Percentiles rank a stretch among this genome's conserved stretches.
phyloP scores from a whole-genome alignment of 2,329 filamentous ascomycete species.

The Hypocrella siamensis region DNA sequence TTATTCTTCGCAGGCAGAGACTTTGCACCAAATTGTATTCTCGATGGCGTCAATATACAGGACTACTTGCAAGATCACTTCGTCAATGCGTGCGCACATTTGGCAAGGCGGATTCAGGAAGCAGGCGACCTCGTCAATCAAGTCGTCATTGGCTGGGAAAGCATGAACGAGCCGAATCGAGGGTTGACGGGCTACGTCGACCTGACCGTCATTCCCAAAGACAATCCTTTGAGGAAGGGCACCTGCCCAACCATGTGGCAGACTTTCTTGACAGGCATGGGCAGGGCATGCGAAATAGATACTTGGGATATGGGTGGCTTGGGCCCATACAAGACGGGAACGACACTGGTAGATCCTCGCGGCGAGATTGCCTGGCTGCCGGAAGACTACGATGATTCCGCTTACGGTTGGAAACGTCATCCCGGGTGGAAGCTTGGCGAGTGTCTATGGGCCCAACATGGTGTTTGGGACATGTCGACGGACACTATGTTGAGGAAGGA shows the following conservation, averaged over 20 bases:
- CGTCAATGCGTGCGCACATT: conserved; percentile 59
- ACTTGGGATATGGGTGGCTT: conserved; percentile 89
- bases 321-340: conserved; percentile 80
- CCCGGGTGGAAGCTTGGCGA: conserved; percentile 83
- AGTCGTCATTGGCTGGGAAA: conserved; percentile 90
- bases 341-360: conserved; percentile 70
- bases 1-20: conserved; percentile 83
- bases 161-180: conserved; percentile 84
- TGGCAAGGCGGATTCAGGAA: conserved; percentile 74
- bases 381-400: conserved; percentile 65
- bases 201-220: conserved; percentile 63
- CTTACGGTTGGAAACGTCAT: conserved; percentile 83
- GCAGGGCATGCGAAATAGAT: conserved; percentile 75
- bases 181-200: conserved; percentile 76
- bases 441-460: conserved; percentile 93
- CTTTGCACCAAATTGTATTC: conserved; percentile 91
- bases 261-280: conserved; percentile 79
- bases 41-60: conserved; percentile 89
- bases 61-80: conserved; percentile 88
- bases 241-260: conserved; percentile 92
- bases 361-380: conserved; percentile 77
- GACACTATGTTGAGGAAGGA: conserved; percentile 69
- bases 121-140: conserved; percentile 78
- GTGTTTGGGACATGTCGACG: conserved; percentile 73
- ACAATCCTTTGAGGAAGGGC: conserved; percentile 84